These are phyloP conservation scores for Metschnikowia kunwiensis DNA, from an alignment of 805 yeast species.

Conservation along the genomic window DNA sequence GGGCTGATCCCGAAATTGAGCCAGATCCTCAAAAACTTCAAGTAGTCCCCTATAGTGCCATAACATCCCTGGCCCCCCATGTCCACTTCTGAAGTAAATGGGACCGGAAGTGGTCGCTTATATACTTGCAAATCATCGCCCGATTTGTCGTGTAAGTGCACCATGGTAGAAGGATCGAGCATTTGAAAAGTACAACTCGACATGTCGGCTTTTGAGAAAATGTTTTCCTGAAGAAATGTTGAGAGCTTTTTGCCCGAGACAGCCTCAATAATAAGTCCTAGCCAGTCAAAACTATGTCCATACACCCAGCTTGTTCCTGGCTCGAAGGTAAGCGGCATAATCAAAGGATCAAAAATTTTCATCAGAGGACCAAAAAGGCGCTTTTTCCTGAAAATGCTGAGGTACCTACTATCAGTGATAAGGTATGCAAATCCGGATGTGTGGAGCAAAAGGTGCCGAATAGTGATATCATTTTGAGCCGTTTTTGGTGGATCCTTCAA, in stretches of 20 bases:
- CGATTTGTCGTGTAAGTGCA: conserved; percentile 8
- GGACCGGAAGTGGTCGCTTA: conserved; percentile 11
- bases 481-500: conserved; percentile 8
- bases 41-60: conserved; percentile 36
- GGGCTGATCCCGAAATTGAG: conserved; percentile 42
- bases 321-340: conserved; percentile 26
- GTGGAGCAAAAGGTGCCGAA: conserved; percentile 18
- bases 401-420: conserved; percentile 31
- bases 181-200: conserved; percentile 18
- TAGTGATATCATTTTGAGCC: conserved; percentile 15
- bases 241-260: conserved; percentile 33
- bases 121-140: conserved; percentile 4
- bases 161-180: conserved; percentile 5
- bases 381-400: conserved; percentile 20
- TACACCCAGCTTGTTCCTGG: conserved; percentile 40
- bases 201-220: conserved; percentile 38
- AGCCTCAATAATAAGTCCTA: conserved; percentile 35
- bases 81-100: conserved; percentile 25
- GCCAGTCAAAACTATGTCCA: conserved; percentile 39
- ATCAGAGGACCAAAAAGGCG: conserved; percentile 23
- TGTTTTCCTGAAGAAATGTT: conserved; percentile 26
- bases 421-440: conserved; percentile 33
- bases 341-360: conserved; percentile 25
- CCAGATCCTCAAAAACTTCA: conserved; percentile 37
- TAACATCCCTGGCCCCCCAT: conserved; percentile 46